Base-by-base conservation (phyloP, 495 filamentous ascomycete genomes). In the Podospora didyma region DNA sequence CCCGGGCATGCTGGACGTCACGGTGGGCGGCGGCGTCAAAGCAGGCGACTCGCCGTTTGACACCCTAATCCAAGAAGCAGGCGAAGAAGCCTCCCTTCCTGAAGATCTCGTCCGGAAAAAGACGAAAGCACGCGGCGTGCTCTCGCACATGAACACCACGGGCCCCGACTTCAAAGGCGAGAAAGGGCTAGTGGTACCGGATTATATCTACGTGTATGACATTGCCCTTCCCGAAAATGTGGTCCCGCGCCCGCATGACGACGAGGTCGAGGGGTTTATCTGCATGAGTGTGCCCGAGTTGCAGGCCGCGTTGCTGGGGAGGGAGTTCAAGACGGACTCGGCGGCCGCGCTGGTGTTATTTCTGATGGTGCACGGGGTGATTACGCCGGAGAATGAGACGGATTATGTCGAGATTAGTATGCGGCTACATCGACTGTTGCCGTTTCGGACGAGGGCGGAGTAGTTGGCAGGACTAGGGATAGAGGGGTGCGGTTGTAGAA, bases 281-380 rank as follows among this genome's bases (percentile, higher is more conserved):
- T 60, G 79, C 26, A 79, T 78, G 77, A 60, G 52, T 6, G 62
- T 82, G 1, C 73, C 74, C 0, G 72, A 84, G 22, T 73, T 85
- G 1, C 65, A 69, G 48, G 54, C 53, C 20, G 74, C 73, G 0
- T 58, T 86, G 53, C 37, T 62, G 24, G 53, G 54, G 2, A 66
- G 71, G 14, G 73, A 81, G 65, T 86, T 86, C 64, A 86, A 83
- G 64, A 70, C 76, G 1, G 79, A 79, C 57, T 73, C 74, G 55
- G 77, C 72, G 11, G 58, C 75, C 5, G 76, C 80, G 31, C 53
- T 80, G 46, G 60, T 86, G 12, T 78, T 79, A 35, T 83, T 83
- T 63, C 75, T 86, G 21, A 69, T 85, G 31, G 59, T 78, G 31
- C 81, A 84, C 65, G 79, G 82, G 0, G 54, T 82, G 26, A 67